A percentile compares a stretch with the other conserved stretches of the same genome.
Conservation (phyloP, 805 yeast species). For the Candida adriatica region DNA sequence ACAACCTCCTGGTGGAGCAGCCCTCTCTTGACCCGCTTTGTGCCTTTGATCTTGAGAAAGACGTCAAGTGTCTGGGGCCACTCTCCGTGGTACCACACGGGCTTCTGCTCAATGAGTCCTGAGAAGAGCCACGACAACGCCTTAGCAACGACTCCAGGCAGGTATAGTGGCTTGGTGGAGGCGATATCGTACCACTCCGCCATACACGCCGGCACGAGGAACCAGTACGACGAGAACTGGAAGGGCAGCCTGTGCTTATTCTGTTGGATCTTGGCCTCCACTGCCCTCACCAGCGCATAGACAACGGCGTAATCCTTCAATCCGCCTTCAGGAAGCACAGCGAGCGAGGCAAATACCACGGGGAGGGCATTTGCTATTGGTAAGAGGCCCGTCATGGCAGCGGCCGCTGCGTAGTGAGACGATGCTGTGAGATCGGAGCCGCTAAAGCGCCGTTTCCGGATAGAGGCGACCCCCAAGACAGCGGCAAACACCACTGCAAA, state of each 20-base stretch:
- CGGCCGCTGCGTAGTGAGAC: conserved; percentile 4
- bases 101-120: conserved; percentile 14
- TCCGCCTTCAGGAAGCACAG: conserved; percentile 11
- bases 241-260: background rate
- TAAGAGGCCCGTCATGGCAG: too few species aligned
- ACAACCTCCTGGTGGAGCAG: conserved; percentile 8
- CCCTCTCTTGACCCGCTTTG: conserved; percentile 9
- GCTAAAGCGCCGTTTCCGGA: too few species aligned
- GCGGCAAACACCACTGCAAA: too few species aligned
- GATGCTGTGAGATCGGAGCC: conserved; percentile 1
- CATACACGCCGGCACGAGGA: conserved; percentile 12
- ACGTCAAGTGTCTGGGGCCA: conserved; percentile 12
- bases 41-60: conserved; percentile 3
- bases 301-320: conserved; percentile 11
- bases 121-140: conserved; percentile 4
- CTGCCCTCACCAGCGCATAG: conserved; percentile 10
- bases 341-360: too few species aligned
- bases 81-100: conserved; percentile 6
- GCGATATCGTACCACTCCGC: conserved; percentile 14
- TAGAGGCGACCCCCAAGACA: too few species aligned
- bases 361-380: too few species aligned
- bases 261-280: conserved; percentile 7
- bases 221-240: conserved; percentile 8
- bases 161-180: conserved; percentile 11
- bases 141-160: conserved; percentile 8